Conservation (phyloP, 1,139 yeast genomes). For the Sporopachydermia cereana region DNA sequence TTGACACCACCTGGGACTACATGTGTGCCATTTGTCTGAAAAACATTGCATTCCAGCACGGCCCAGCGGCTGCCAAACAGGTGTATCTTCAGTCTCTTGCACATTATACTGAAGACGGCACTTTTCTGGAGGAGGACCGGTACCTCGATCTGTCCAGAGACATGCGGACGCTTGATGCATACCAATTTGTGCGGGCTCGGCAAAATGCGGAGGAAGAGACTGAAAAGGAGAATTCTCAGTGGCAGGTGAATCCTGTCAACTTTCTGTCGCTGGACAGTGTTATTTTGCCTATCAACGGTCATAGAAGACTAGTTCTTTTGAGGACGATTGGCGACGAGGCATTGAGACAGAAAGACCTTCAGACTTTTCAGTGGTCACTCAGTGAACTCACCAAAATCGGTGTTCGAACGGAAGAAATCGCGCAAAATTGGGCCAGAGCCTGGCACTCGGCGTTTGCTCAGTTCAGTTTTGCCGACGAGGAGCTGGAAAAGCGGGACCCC, state of each 20-base stretch:
- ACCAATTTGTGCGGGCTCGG: background rate
- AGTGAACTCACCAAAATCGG: background rate
- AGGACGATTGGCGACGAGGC: constrained; percentile 1
- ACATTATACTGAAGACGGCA: background rate
- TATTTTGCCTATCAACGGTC: background rate
- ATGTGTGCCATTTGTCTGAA: background rate
- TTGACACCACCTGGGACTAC: background rate
- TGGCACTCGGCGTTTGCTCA: background rate
- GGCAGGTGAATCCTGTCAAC: background rate
- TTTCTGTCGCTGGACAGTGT: background rate
- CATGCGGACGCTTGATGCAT: background rate
- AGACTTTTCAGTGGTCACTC: background rate
- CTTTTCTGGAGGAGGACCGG: background rate
- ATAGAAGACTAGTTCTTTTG: background rate
- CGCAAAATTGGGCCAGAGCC: constrained; percentile 2
- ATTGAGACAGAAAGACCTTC: background rate
- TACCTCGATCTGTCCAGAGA: background rate
- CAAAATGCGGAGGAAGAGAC: background rate
- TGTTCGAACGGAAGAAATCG: background rate
- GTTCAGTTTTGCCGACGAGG: background rate
- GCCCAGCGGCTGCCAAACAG: background rate
- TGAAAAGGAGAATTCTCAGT: background rate
- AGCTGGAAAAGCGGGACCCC: too few species aligned
- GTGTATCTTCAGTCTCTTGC: background rate
- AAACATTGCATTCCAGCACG: background rate